Percentiles rank a stretch among this genome's conserved stretches.
Conservation (phyloP, 257 asterid species). For the Linderniella brevidens region DNA sequence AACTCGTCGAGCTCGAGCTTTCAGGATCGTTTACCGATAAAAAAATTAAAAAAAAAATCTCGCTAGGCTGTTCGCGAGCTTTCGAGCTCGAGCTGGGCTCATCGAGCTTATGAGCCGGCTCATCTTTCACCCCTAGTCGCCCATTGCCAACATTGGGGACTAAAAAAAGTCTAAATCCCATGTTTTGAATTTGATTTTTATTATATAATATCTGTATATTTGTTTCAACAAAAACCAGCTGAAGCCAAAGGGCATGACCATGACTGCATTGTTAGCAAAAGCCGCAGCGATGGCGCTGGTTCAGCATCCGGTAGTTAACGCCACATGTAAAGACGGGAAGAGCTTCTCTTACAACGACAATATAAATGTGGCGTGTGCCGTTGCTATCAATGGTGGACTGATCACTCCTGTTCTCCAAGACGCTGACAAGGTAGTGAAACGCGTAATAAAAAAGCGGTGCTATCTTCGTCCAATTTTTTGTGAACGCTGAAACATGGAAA, state of each 20-base stretch:
- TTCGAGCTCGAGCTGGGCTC: too few relatives aligned
- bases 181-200: too few relatives aligned
- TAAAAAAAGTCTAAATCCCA: too few relatives aligned
- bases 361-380: constrained; percentile 51
- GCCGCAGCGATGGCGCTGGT: constrained; percentile 54
- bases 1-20: too few relatives aligned
- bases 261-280: constrained; percentile 50
- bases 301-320: constrained; percentile 54
- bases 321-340: constrained; percentile 51
- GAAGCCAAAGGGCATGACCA: constrained; percentile 51
- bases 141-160: too few relatives aligned
- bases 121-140: too few relatives aligned
- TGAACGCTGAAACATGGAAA: not conserved
- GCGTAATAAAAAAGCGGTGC: not conserved
- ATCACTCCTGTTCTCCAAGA: constrained; percentile 57
- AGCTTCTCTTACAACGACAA: constrained; percentile 39
- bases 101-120: too few relatives aligned
- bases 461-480: not conserved
- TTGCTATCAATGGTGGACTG: constrained; percentile 46
- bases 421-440: constrained; percentile 36
- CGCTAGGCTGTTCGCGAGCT: too few relatives aligned
- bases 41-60: too few relatives aligned
- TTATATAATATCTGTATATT: too few relatives aligned
- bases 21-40: too few relatives aligned
- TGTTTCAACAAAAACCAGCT: constrained; percentile 16